These are phyloP conservation scores for Aspergillus niger DNA, from an alignment of 2,329 filamentous ascomycete species.

Conservation along the genomic window DNA sequence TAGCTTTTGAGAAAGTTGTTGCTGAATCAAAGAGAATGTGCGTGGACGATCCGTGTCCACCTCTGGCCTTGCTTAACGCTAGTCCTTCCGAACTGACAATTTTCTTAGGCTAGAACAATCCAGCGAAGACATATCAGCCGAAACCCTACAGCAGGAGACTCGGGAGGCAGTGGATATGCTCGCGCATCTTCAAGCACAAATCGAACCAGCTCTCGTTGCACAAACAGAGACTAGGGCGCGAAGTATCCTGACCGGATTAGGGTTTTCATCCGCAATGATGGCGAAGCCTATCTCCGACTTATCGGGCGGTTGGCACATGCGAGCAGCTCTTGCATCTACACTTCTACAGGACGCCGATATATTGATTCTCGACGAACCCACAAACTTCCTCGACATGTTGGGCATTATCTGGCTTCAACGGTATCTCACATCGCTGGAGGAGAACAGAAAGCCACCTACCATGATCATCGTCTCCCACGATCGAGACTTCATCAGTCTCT, in stretches of 20 bases:
- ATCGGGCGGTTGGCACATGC: conserved; percentile 78
- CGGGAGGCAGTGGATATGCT: no score
- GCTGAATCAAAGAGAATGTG: no score
- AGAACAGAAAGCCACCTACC: conserved; percentile 55
- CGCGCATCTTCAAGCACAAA: no score
- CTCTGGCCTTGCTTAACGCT: no score
- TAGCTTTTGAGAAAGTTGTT: no score
- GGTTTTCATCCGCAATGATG: conserved; percentile 67
- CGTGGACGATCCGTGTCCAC: no score
- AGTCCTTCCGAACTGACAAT: no score
- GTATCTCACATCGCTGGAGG: conserved; percentile 63
- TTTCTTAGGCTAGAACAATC: no score
- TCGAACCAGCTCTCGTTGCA: conserved; percentile 41
- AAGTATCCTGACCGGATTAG: conserved; percentile 67
- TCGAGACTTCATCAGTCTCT: conserved; percentile 74
- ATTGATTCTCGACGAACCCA: conserved; percentile 81
- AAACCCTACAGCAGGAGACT: no score
- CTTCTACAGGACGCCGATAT: conserved; percentile 75
- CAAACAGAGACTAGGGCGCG: conserved; percentile 68
- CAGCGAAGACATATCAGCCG: no score
- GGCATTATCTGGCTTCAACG: conserved; percentile 83
- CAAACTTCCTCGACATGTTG: conserved; percentile 80
- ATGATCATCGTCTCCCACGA: conserved; percentile 83
- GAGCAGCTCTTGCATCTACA: conserved; percentile 64
- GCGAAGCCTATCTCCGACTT: conserved; percentile 63